A percentile compares a stretch with the other conserved stretches of the same genome.
phyloP scores from a whole-genome alignment of 331 rosid genomes.

The Quercus tomentella region DNA sequence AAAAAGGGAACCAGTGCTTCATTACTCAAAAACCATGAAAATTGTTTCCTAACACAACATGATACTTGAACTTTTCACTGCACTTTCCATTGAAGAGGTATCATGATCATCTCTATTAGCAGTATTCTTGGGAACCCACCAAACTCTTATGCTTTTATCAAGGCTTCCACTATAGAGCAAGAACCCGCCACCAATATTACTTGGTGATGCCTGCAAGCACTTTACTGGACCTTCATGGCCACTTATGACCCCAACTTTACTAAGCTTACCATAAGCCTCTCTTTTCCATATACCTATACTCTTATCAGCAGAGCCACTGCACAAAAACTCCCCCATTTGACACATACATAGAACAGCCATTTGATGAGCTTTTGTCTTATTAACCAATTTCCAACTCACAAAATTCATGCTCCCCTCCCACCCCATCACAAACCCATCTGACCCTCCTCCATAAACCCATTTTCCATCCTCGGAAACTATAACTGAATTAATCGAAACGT shows the following conservation, averaged over 20 bases:
- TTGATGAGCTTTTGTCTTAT: slow-evolving; percentile 62
- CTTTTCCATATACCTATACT: slow-evolving; percentile 80
- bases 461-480: slow-evolving; percentile 75
- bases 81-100: slow-evolving; percentile 3
- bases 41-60: slow-evolving; percentile 11
- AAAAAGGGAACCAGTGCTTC: slow-evolving; percentile 41
- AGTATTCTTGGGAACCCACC: slow-evolving; percentile 83
- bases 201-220: slow-evolving; percentile 69
- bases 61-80: slow-evolving; percentile 18
- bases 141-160: slow-evolving; percentile 82
- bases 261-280: slow-evolving; percentile 57
- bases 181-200: slow-evolving; percentile 67
- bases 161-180: slow-evolving; percentile 89
- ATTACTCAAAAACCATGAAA: background rate
- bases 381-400: slow-evolving; percentile 56
- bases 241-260: slow-evolving; percentile 52
- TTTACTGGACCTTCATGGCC: slow-evolving; percentile 97
- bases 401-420: slow-evolving; percentile 44
- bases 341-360: slow-evolving; percentile 83
- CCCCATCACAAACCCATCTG: slow-evolving; percentile 79
- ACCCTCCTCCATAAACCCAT: slow-evolving; percentile 86
- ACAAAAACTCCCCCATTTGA: slow-evolving; percentile 55
- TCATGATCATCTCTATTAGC: slow-evolving; percentile 20
- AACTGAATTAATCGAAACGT: slow-evolving; percentile 70
- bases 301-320: slow-evolving; percentile 89